Evolutionary conservation across 1,284 basidiomycete genomes (phyloP).

Genomic region (Coniferiporia weirii): DNA sequence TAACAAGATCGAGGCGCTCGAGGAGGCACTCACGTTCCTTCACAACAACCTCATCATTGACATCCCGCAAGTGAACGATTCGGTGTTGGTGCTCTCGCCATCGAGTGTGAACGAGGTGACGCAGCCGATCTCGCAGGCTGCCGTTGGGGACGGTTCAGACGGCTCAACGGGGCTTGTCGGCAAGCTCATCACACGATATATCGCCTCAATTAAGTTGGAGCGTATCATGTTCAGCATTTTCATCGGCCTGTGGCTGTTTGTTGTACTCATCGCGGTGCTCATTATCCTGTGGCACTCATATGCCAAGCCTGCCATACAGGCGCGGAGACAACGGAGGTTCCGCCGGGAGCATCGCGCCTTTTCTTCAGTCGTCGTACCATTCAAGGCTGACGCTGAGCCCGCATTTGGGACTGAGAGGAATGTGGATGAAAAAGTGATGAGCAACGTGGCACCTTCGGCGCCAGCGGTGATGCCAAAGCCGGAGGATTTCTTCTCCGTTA

Average conservation of each 20-base stretch:
- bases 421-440: conserved; percentile 25
- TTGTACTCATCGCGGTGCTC: conserved; percentile 65
- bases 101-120: conserved; percentile 69
- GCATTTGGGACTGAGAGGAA: conserved; percentile 24
- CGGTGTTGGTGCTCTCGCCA: conserved; percentile 72
- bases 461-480: conserved; percentile 39
- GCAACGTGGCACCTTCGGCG: conserved; percentile 41
- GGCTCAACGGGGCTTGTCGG: conserved; percentile 64
- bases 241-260: conserved; percentile 73
- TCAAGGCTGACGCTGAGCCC: conserved; percentile 24
- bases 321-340: conserved; percentile 45
- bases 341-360: conserved; percentile 45
- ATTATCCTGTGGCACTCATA: conserved; percentile 67
- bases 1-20: conserved; percentile 81
- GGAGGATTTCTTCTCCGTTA: conserved; percentile 33
- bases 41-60: conserved; percentile 81
- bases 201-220: conserved; percentile 70
- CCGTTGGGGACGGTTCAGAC: conserved; percentile 56
- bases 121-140: conserved; percentile 73
- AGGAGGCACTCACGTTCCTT: conserved; percentile 87
- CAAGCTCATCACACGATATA: conserved; percentile 69
- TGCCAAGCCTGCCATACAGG: conserved; percentile 42
- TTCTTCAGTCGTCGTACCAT: conserved; percentile 36
- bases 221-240: conserved; percentile 79
- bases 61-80: conserved; percentile 69